A percentile compares a stretch with the other conserved stretches of the same genome.
Conservation (phyloP, 1,284 basidiomycete species). For the Pseudozyma flocculosa region DNA sequence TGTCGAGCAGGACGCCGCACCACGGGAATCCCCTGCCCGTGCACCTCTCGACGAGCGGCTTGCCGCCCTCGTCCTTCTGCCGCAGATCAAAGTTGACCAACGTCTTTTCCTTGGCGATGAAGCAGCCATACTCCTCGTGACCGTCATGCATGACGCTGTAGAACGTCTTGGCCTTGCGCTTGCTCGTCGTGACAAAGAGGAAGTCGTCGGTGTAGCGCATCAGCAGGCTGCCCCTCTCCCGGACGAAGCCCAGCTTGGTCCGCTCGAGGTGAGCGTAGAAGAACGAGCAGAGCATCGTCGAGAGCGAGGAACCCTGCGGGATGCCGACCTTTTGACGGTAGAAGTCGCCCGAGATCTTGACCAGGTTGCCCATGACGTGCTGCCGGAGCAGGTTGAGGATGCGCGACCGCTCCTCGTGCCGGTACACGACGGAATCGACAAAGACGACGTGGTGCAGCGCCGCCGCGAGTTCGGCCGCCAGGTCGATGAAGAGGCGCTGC, state of each 20-base stretch:
- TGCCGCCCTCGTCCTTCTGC: constrained; percentile 59
- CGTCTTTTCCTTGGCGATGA: constrained; percentile 83
- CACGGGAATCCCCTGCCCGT: constrained; percentile 43
- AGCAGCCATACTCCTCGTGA: constrained; percentile 79
- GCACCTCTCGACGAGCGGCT: constrained; percentile 46
- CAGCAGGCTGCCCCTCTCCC: constrained; percentile 49
- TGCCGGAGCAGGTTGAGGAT: constrained; percentile 76
- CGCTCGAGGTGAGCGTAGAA: constrained; percentile 85
- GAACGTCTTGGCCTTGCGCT: constrained; percentile 69
- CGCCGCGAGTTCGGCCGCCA: constrained; percentile 61
- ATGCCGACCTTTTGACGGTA: constrained; percentile 88
- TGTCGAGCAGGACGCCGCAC: constrained; percentile 50
- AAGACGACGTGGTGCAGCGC: constrained; percentile 76
- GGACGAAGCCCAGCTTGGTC: constrained; percentile 64
- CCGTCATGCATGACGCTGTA: constrained; percentile 77
- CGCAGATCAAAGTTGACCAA: constrained; percentile 78
- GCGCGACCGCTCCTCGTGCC: constrained; percentile 64
- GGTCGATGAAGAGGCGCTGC: constrained; percentile 70
- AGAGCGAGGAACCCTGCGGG: constrained; percentile 90
- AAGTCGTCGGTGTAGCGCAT: constrained; percentile 92
- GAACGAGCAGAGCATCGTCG: constrained; percentile 73
- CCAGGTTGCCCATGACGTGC: constrained; percentile 87
- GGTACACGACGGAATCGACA: constrained; percentile 76
- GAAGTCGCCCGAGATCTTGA: constrained; percentile 67
- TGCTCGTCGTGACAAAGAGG: constrained; percentile 76